Evolutionary conservation across 352 stramenopile species (phyloP), one percentile per base, ranked within the genome.

Genomic region (Pythium dissotocum): DNA sequence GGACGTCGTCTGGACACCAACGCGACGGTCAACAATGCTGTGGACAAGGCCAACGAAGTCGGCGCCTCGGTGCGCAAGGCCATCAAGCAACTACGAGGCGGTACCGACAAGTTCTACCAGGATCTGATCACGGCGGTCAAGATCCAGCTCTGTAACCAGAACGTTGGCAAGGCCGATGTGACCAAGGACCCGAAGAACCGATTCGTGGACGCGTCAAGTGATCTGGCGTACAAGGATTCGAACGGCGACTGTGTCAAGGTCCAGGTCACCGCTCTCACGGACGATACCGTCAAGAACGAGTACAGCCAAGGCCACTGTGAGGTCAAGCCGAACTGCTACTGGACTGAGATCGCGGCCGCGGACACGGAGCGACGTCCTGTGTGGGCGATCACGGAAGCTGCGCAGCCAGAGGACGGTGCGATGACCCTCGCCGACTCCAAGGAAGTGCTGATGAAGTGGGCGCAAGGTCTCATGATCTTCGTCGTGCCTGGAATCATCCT

Each of bases 311-410:
- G 70, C 0, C 38, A 64, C 0, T 91, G 82, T 48, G 80, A 91
- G 60, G 76, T 90, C 30, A 80, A 77, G 46, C 78, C 77, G 1
- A 90, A 91, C 51, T 91, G 83, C 61, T 90, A 90, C 76, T 91
- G 81, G 81, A 63, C 36, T 8, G 49, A 68, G 32, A 82, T 90
- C 26, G 66, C 78, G 2, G 26, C 64, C 0, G 71, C 71, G 21
- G 67, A 74, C 36, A 77, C 63, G 24, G 74, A 74, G 48, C 79
- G 81, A 18, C 36, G 33, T 3, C 63, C 71, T 0, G 62, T 80
- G 33, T 80, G 75, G 55, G 38, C 69, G 4, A 77, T 65, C 30
- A 58, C 72, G 6, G 76, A 87, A 40, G 73, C 68, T 6, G 67
- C 7, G 2, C 67, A 26, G 62, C 72, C 33, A 66, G 61, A 48